These are phyloP conservation scores for Talaromyces wortmannii DNA, from an alignment of 495 filamentous ascomycete species.

Conservation along the genomic window DNA sequence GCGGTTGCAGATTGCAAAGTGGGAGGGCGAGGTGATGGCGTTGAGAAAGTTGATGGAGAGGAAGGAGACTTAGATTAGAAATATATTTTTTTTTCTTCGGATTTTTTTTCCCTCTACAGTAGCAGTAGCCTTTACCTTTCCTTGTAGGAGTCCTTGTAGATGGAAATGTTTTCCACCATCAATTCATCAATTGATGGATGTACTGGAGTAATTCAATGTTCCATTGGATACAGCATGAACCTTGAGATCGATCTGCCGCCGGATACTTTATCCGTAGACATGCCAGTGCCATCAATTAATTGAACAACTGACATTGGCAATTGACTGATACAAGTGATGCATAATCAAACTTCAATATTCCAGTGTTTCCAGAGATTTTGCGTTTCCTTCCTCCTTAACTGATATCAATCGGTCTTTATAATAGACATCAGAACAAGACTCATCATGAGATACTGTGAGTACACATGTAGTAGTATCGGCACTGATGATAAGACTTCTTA, in stretches of 20 bases:
- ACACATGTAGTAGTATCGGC: not conserved
- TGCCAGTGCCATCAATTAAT: no score
- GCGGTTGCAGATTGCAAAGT: slow-evolving; percentile 44
- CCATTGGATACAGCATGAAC: no score
- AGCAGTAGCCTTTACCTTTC: not conserved
- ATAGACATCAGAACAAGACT: no score
- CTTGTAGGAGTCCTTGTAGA: not conserved
- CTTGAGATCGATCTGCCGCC: not conserved
- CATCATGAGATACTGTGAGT: not conserved
- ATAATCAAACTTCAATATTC: no score
- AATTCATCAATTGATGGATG: no score
- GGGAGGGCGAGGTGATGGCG: slow-evolving; percentile 42
- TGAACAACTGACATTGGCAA: no score
- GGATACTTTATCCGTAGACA: no score
- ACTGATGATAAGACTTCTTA: no score
- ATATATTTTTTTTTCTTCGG: slow-evolving; percentile 1
- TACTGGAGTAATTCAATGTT: not conserved
- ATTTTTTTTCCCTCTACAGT: not conserved
- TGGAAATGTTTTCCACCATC: no score
- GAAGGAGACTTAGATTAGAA: slow-evolving; percentile 2
- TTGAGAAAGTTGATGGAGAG: slow-evolving; percentile 8
- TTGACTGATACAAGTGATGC: no score
- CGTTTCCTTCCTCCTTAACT: not conserved
- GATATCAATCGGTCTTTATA: not conserved
- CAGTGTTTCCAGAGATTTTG: no score